These are phyloP conservation scores for Trichophyton mentagrophytes DNA, from an alignment of 2,329 filamentous ascomycete genomes.

Conservation along the genomic window DNA sequence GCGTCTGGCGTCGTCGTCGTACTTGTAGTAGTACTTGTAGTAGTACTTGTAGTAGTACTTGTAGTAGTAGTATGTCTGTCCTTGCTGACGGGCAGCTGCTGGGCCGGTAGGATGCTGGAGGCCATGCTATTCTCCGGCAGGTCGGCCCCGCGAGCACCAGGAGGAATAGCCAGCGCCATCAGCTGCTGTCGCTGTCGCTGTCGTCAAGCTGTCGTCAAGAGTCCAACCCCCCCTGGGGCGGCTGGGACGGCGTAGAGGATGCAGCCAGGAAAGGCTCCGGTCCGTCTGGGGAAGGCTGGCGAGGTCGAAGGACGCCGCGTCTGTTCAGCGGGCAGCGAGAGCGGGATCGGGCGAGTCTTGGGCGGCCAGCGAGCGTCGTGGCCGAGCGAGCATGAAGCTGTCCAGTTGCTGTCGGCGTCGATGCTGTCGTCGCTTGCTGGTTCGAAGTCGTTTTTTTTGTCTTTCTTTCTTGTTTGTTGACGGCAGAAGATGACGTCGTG, in stretches of 20 bases:
- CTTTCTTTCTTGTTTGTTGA: not conserved
- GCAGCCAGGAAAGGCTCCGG: not conserved
- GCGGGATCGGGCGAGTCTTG: not conserved
- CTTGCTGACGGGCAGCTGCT: not conserved
- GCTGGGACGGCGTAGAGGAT: not conserved
- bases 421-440: not conserved
- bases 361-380: not conserved
- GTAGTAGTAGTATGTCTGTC: not conserved
- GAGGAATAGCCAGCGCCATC: not conserved
- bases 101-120: not conserved
- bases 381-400: not conserved
- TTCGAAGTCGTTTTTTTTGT: not conserved
- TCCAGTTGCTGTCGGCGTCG: not conserved
- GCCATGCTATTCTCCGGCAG: not conserved
- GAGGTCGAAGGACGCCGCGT: not conserved
- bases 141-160: not conserved
- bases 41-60: not conserved
- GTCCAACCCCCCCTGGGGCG: not conserved
- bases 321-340: not conserved
- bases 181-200: not conserved
- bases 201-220: not conserved
- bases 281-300: not conserved
- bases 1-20: not conserved
- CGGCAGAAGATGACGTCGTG: not conserved
- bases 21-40: too few relatives aligned